Percentiles rank a stretch among this genome's conserved stretches.
Conservation (phyloP, 352 stramenopile species). For the Labyrinthula sp. region DNA sequence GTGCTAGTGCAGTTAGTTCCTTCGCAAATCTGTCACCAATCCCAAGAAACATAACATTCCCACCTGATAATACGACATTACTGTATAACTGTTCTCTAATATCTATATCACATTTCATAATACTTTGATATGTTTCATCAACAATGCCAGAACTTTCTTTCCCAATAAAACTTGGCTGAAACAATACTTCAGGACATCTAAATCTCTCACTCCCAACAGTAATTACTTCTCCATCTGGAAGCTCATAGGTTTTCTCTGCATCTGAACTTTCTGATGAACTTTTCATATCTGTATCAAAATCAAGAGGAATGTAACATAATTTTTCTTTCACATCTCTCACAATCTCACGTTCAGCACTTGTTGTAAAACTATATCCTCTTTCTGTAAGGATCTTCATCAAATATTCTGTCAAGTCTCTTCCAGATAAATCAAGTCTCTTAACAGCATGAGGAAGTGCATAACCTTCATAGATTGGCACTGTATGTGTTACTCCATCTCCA, state of each 20-base stretch:
- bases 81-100: slow-evolving; percentile 56
- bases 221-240: slow-evolving; percentile 53
- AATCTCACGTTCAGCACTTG: slow-evolving; percentile 52
- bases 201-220: slow-evolving; percentile 58
- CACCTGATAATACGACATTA: slow-evolving; percentile 54
- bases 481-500: slow-evolving; percentile 5
- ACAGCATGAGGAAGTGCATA: slow-evolving; percentile 12
- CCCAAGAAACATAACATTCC: slow-evolving; percentile 76
- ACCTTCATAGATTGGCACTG: slow-evolving; percentile 23
- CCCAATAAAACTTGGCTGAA: slow-evolving; percentile 42
- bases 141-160: slow-evolving; percentile 46
- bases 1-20: too few relatives aligned
- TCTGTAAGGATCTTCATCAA: slow-evolving; percentile 38
- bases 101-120: slow-evolving; percentile 68
- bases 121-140: too few relatives aligned
- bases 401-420: slow-evolving; percentile 2
- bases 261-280: slow-evolving; percentile 38
- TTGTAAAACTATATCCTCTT: slow-evolving; percentile 48
- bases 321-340: slow-evolving; percentile 83
- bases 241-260: slow-evolving; percentile 46
- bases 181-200: slow-evolving; percentile 62
- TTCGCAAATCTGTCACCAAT: too few relatives aligned
- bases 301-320: slow-evolving; percentile 65
- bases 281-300: too few relatives aligned
- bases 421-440: slow-evolving; percentile 9